Evolutionary conservation across 768 basidiomycete genomes (phyloP), one percentile per base, ranked within the genome.

Genomic region (Thelephora aurantiotincta): DNA sequence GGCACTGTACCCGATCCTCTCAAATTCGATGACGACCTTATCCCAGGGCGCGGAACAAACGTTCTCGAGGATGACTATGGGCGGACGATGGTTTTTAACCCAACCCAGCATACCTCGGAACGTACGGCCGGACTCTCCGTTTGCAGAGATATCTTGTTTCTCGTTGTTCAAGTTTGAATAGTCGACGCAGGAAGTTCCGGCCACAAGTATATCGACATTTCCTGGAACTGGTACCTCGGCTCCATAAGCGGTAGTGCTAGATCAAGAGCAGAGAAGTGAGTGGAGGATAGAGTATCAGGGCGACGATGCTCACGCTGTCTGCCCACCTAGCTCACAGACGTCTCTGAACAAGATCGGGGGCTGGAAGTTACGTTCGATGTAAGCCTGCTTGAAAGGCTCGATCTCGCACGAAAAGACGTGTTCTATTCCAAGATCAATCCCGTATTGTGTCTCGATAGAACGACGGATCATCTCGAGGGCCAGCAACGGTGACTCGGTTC

Each of bases 371-470:
- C 93, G 75, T 59, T 97, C 93, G 52, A 97, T 97, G 58, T 97
- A 96, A 0, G 92, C 93, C 60, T 93, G 92, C 65, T 96, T 93
- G 72, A 91, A 94, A 3, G 92, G 91, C 59, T 92, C 92, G 48
- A 96, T 94, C 65, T 96, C 91, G 63, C 91, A 96, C 1, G 91
- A 94, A 65, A 96, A 94, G 38, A 93, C 88, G 63, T 96, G 92
- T 61, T 93, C 85, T 45, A 90, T 69, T 20, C 82, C 74, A 48
- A 96, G 65, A 2, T 72, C 66, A 46, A 82, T 55, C 2, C 68
- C 74, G 54, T 78, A 76, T 54, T 82, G 81, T 26, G 80, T 77
- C 26, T 75, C 63, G 53, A 94, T 74, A 4, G 82, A 76, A 50
- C 82, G 77, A 48, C 80, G 80, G 41, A 96, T 88, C 51, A 93